Evolutionary conservation across 2,329 filamentous ascomycete genomes (phyloP).

Genomic region (Hypoxylon sp.): DNA sequence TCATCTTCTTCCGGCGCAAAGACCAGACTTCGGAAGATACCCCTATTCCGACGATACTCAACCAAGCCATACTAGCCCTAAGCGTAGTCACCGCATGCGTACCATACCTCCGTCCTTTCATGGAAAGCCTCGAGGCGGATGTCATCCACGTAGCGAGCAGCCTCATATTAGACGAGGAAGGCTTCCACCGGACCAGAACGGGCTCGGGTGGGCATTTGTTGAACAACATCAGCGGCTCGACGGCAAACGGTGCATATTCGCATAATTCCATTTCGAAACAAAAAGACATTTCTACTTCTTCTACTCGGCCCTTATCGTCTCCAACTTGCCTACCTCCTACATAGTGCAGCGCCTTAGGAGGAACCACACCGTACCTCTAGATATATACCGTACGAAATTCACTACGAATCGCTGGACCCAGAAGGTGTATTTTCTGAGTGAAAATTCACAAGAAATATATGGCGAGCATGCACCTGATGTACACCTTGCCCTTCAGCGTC

Average conservation of each 20-base stretch:
- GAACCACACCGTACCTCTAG: background rate
- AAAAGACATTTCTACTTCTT: background rate
- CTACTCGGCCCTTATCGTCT: background rate
- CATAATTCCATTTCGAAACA: background rate
- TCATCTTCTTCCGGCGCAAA: background rate
- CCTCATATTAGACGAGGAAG: background rate
- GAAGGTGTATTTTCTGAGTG: background rate
- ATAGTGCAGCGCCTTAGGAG: background rate
- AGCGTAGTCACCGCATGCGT: constrained; percentile 6
- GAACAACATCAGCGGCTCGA: constrained; percentile 2
- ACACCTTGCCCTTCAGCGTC: background rate
- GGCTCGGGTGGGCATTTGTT: background rate
- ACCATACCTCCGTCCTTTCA: constrained; percentile 5
- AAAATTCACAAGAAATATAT: background rate
- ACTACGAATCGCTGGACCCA: background rate
- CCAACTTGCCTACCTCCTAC: background rate
- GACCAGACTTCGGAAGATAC: background rate
- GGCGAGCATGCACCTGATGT: background rate
- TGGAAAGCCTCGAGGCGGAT: constrained; percentile 3
- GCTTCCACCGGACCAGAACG: background rate
- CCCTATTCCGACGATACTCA: constrained; percentile 1
- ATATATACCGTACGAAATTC: background rate
- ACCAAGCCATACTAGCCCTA: background rate
- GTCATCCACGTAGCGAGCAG: constrained; percentile 2
- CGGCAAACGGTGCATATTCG: background rate